Evolutionary conservation across 2,329 filamentous ascomycete species (phyloP), one percentile per base, ranked within the genome.

Genomic region (Alternaria angustiovoidea): DNA sequence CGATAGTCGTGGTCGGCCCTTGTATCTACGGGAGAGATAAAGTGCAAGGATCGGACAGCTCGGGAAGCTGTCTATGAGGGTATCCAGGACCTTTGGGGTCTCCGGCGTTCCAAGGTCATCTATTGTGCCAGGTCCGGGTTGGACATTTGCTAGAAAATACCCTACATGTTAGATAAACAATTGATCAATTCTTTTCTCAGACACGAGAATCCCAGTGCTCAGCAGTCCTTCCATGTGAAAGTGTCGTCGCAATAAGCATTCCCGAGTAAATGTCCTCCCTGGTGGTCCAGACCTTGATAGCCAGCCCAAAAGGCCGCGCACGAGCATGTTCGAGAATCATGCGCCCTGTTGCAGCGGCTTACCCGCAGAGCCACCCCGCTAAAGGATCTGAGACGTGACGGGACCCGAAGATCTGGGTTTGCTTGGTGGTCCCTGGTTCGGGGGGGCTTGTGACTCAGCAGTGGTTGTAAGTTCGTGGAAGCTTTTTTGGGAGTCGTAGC

Each of bases 191-290:
- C 42, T 47, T n/a, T 51, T 43, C 26, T 47, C 39, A 8, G 5
- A 18, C n/a, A 16, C 16, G 18, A 34, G 30, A 20, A 36, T 16
- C 18, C 12, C 46, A n/a, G 7, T 36, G 18, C 16, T 48, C 34
- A 47, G 12, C 8, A 16, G 26, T 42, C 20, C 26, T 22, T 24
- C 22, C 22, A 28, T 47, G 30, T 47, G 16, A 34, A 22, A 44
- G 51, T 68, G 75, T 76, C 70, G 75, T 78, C 56, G 66, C 67
- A 74, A 71, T 75, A 78, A 78, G 75, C 74, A 71, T 76, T 73
- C 58, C 55, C 63, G 63, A 63, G 61, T 56, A 59, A 52, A 59
- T 53, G 55, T 49, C 58, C 57, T 62, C 63, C 60, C 60, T 66
- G 62, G 61, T 61, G 67, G 66, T 74, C 73, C 74, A 71, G 74